A percentile compares a stretch with the other conserved stretches of the same genome.
Evolutionary conservation across 768 basidiomycete species (phyloP).

Genomic region (Asterophora parasitica): DNA sequence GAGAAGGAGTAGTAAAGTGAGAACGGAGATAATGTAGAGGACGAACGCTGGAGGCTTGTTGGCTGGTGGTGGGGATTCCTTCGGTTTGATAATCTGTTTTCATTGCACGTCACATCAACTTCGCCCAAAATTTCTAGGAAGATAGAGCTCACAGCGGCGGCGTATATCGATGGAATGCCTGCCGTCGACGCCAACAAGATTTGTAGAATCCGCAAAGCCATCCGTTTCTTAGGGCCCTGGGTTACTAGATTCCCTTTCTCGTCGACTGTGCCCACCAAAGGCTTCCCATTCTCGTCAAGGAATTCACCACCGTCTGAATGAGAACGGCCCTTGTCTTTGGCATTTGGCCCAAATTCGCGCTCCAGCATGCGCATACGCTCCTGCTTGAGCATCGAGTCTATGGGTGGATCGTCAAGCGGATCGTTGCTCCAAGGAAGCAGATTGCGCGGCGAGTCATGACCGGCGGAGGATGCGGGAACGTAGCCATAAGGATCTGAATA

Average conservation of each 20-base stretch:
- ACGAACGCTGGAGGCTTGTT: constrained; percentile 49
- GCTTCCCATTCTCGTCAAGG: constrained; percentile 43
- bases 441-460: constrained; percentile 37
- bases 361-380: constrained; percentile 70
- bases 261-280: constrained; percentile 55
- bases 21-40: constrained; percentile 52
- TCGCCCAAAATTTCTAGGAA: constrained; percentile 3
- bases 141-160: constrained; percentile 44
- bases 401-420: constrained; percentile 34
- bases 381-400: constrained; percentile 54
- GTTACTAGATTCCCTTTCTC: constrained; percentile 55
- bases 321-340: constrained; percentile 25
- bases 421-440: constrained; percentile 52
- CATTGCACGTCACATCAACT: constrained; percentile 3
- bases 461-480: constrained; percentile 30
- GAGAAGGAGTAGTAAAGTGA: constrained; percentile 46
- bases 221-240: constrained; percentile 57
- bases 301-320: constrained; percentile 23
- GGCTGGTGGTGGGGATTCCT: constrained; percentile 43
- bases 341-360: constrained; percentile 54
- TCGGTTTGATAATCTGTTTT: constrained; percentile 58
- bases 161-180: constrained; percentile 55
- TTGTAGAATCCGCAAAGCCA: constrained; percentile 42
- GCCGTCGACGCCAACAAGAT: constrained; percentile 47
- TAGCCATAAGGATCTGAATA: constrained; percentile 29